Base-by-base conservation (phyloP, 2,329 filamentous ascomycete species). In the Monosporascus sp. region DNA sequence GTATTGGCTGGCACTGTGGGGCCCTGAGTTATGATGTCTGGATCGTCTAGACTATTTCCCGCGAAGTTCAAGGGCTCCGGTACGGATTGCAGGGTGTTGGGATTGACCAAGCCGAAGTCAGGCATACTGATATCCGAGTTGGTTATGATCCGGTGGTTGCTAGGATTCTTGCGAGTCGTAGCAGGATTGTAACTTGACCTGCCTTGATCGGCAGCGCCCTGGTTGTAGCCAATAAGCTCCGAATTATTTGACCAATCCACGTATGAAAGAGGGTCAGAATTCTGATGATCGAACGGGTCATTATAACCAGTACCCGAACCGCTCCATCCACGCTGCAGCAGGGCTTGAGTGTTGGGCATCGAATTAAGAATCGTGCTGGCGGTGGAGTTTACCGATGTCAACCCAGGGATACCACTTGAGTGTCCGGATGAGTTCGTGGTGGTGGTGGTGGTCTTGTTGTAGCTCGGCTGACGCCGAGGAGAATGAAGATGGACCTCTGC, bases 401-500 rank as follows among this genome's bases (percentile, higher is more conserved):
- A 50, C 24, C 61, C 63, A 4, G 57, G 50, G n/a, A 51, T 54
- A 20, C 50, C 52, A 8, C 57, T 48, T n/a, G 52, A 56, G 15
- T 55, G 61, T 2, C 37, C 51, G 7, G 57, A 61, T 36, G 61
- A 57, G 18, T 47, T 50, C 3, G 57, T 49, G 22, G 54, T 54
- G 11, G 49, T 49, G 41, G 61, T 63, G 11, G 49, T 49, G 41
- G 61, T 63, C 27, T 58, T 49, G 3, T 58, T 49, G 3, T 60
- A 57, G 41, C 61, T 56, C 1, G 62, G 56, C 39, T 65, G 69
- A 43, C 72, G 71, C 22, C 77, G 76, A 20, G 85, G 85, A 1
- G 86, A 87, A 61, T 88, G 85, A 2, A 79, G 72, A 63, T 88
- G 85, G 7, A 76, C 74, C n/a, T 85, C 79, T 2, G 76, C 67